Evolutionary conservation across 768 basidiomycete genomes (phyloP).

Genomic region (Clitopilus passeckerianus): DNA sequence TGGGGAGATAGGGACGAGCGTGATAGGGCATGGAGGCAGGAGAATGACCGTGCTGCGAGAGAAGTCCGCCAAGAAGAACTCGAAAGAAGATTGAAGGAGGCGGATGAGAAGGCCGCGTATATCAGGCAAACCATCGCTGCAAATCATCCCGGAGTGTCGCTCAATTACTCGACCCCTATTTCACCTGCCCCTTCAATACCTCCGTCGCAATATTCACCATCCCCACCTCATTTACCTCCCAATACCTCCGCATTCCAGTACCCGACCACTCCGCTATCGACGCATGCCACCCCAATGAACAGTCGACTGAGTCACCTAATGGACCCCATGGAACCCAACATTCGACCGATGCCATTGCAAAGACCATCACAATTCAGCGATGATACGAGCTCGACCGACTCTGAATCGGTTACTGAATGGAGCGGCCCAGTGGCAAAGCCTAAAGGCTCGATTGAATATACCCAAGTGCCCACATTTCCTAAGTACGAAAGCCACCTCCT

Average conservation of each 20-base stretch:
- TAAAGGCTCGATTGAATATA: neutral
- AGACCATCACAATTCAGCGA: neutral
- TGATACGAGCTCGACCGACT: neutral
- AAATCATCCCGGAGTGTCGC: conserved; percentile 16
- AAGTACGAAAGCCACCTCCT: neutral
- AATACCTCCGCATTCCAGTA: neutral
- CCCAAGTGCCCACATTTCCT: neutral
- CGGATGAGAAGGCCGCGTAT: conserved; percentile 43
- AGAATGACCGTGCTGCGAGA: conserved; percentile 35
- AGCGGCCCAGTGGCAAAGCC: neutral
- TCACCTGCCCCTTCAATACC: neutral
- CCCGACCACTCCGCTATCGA: neutral
- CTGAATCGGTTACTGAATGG: neutral
- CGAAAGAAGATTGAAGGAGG: conserved; percentile 52
- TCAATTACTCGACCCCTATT: conserved; percentile 34
- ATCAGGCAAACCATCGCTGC: conserved; percentile 29
- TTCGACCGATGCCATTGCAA: neutral
- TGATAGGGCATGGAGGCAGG: conserved; percentile 39
- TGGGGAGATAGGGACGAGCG: conserved; percentile 34
- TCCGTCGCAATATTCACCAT: neutral
- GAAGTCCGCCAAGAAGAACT: conserved; percentile 55
- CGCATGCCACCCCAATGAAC: neutral
- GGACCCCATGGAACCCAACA: neutral
- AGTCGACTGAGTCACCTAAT: neutral
- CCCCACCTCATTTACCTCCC: neutral